Evolutionary conservation across 75 land plant species (phyloP), one percentile per base, ranked within the genome.

Genomic region (Isoetes taiwanensis): DNA sequence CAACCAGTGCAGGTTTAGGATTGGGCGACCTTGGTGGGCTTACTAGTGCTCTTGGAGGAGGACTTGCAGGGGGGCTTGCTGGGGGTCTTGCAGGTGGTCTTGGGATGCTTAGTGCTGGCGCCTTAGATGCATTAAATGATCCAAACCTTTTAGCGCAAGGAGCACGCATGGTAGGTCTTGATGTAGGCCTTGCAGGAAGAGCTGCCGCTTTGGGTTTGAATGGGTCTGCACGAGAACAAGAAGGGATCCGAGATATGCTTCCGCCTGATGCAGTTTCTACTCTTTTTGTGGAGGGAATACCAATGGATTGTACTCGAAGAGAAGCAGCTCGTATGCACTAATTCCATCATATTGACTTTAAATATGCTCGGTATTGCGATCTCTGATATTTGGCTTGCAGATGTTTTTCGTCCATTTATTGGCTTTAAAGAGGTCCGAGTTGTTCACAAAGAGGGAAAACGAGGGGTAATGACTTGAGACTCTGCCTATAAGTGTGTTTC

Each of bases 381-480:
- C 28, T 59, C 53, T 41, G 73, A 14, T 68, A 57, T 20, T 31
- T 16, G 2, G 6, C 54, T 28, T 38, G 14, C 55, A 89, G 95
- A 90, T 64, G 77, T 90, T 5, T 90, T 90, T 54, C 97, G 97
- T 37, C 97, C 97, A 29, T 90, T 90, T 76, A 78, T 86, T n/a
- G 97, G 97, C 8, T 90, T 77, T 64, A 81, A 80, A 34, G 97
- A 90, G 76, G 94, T 86, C 28, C 78, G 97, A 50, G 84, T 90
- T 61, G 97, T 90, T 8, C 74, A 67, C 71, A 90, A 90, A 60
- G 97, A 86, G 33, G 75, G 80, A 17, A 90, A 73, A 72, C 68
- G 68, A 73, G 97, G 2, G 6, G 27, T 28, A n/a, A 8, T 42
- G 24, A 1, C 43, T 60, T 28, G 30, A 58, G 41, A 41, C 23